These are phyloP conservation scores for Candida sp. DNA, from an alignment of 1,139 yeast species.

Conservation along the genomic window DNA sequence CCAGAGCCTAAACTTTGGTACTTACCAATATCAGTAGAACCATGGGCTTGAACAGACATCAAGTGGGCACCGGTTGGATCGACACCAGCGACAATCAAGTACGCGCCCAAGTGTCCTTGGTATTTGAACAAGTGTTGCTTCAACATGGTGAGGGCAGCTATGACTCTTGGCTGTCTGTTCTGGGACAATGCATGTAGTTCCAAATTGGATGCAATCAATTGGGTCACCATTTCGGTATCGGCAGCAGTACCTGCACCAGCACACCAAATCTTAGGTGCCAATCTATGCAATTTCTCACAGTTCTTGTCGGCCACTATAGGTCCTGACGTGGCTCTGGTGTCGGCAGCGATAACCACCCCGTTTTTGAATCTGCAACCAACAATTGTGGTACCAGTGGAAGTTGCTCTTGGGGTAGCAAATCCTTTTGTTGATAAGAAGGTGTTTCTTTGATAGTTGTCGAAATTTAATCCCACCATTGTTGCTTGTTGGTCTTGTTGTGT, in stretches of 20 bases:
- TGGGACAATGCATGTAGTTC: constrained; percentile 88
- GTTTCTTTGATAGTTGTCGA: constrained; percentile 94
- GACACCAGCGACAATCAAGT: constrained; percentile 94
- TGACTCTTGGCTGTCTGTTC: constrained; percentile 89
- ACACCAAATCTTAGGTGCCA: constrained; percentile 97
- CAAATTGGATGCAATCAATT: constrained; percentile 85
- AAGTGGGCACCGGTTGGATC: constrained; percentile 97
- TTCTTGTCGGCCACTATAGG: constrained; percentile 97
- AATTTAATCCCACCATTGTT: constrained; percentile 88
- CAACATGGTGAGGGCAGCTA: constrained; percentile 89
- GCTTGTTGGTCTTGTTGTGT: background rate
- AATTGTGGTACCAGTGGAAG: constrained; percentile 98
- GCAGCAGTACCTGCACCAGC: constrained; percentile 99
- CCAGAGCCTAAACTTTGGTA: constrained; percentile 96
- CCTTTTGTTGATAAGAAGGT: constrained; percentile 73
- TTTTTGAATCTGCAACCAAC: constrained; percentile 93
- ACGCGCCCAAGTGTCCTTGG: constrained; percentile 98
- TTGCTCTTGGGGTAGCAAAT: constrained; percentile 79
- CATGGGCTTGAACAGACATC: constrained; percentile 95
- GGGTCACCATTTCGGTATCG: constrained; percentile 98
- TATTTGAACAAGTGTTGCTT: constrained; percentile 96
- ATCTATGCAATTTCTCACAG: constrained; percentile 93
- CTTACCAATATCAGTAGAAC: constrained; percentile 95
- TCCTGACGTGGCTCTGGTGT: constrained; percentile 97
- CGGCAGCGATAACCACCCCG: constrained; percentile 98